Evolutionary conservation across 169 alveolate species (phyloP).

Genomic region (Plasmodium falciparum): DNA sequence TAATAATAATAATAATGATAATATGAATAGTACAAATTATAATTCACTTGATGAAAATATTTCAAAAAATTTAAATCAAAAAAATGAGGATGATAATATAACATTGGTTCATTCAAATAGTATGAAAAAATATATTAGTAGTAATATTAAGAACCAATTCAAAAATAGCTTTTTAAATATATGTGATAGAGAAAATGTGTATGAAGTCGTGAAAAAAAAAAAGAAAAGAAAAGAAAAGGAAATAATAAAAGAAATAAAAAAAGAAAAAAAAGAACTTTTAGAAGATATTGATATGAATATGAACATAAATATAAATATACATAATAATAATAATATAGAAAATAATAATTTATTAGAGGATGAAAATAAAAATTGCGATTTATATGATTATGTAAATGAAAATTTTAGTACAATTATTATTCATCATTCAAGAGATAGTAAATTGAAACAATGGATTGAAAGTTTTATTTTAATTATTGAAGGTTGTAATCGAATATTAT

Average conservation of each 20-base stretch:
- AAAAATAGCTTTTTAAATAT: too few relatives aligned
- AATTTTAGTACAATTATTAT: slow-evolving; percentile 64
- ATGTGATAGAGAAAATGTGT: too few relatives aligned
- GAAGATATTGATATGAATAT: slow-evolving; percentile 14
- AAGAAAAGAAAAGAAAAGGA: too few relatives aligned
- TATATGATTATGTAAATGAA: slow-evolving; percentile 71
- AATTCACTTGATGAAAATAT: too few relatives aligned
- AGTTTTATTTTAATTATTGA: slow-evolving; percentile 71
- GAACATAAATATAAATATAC: not conserved
- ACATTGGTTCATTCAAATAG: too few relatives aligned
- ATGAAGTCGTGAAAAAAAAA: too few relatives aligned
- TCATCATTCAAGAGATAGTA: slow-evolving; percentile 75
- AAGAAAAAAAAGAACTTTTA: slow-evolving; percentile 4
- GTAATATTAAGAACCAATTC: too few relatives aligned
- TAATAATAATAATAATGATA: not conserved
- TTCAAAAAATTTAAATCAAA: too few relatives aligned
- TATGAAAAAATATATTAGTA: too few relatives aligned
- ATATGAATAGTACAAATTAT: not conserved
- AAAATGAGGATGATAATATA: too few relatives aligned
- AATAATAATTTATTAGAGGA: not conserved
- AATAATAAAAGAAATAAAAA: not conserved
- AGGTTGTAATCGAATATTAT: slow-evolving; percentile 56
- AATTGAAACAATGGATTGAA: slow-evolving; percentile 69
- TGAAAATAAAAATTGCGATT: slow-evolving; percentile 5
- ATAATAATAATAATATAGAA: slow-evolving; percentile 1